phyloP scores from a whole-genome alignment of 164 flowering plant species.

The Kingdonia uniflora region DNA sequence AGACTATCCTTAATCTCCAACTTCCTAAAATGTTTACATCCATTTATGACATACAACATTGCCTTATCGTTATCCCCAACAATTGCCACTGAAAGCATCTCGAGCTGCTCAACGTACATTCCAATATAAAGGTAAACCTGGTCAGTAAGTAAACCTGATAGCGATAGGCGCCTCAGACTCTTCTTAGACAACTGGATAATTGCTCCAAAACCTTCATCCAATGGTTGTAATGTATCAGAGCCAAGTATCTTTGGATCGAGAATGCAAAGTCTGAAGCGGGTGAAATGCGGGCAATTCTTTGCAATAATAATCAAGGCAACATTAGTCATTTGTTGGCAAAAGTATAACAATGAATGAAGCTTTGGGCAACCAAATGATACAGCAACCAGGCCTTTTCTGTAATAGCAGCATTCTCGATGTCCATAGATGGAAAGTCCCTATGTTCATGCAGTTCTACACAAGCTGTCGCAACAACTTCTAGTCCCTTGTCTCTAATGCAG shows the following conservation, averaged over 20 bases:
- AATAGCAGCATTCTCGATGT: constrained; percentile 38
- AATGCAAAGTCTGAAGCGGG: too few species aligned
- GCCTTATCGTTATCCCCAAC: constrained; percentile 84
- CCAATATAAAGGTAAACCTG: constrained; percentile 80
- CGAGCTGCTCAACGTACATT: constrained; percentile 73
- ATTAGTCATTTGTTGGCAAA: constrained; percentile 87
- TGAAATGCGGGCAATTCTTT: constrained; percentile 64
- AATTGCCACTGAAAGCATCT: too few species aligned
- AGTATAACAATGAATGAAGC: too few species aligned
- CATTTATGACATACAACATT: constrained; percentile 69
- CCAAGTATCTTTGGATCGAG: constrained; percentile 65
- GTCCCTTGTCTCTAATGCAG: constrained; percentile 73
- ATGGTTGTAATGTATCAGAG: too few species aligned
- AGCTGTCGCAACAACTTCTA: constrained; percentile 55
- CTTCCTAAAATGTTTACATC: constrained; percentile 80
- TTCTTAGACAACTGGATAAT: constrained; percentile 77
- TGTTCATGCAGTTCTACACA: constrained; percentile 75
- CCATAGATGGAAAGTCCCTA: constrained; percentile 78
- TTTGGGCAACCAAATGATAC: constrained; percentile 71
- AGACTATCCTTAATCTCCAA: constrained; percentile 85
- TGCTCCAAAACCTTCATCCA: constrained; percentile 92
- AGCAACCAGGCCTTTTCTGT: constrained; percentile 76
- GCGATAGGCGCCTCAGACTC: constrained; percentile 55
- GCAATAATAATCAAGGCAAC: constrained; percentile 80
- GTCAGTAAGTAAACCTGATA: constrained; percentile 79